Base-by-base conservation (phyloP, 225 moss, liverwort and hornwort genomes). In the Ulota crispa region DNA sequence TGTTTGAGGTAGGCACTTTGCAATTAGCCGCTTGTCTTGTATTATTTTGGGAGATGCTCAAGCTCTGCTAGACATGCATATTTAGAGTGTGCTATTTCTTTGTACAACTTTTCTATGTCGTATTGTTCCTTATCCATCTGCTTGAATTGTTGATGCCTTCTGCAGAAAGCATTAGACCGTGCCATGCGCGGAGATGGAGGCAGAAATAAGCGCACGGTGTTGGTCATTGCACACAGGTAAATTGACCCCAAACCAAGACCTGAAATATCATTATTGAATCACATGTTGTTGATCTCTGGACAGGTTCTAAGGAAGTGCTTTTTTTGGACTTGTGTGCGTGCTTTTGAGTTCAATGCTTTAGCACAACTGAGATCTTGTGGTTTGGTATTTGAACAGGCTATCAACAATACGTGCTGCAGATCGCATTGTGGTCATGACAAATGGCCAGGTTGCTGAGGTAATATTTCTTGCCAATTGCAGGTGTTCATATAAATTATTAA, bases 221-320 rank as follows among this genome's bases (percentile, higher is more conserved):
- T 97, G 82, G 94, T 97, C 32, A 97, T 97, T 84, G 97, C 95
- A n/a, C 97, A 97, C 84, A 95, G 96, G 96, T 96, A 82, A 73
- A 56, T 26, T 68, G n/a, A 68, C 21, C 15, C 2, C 50, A 32
- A 63, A 36, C 63, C 63, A 50, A 45, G 27, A 32, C 63, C 26
- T 55, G 24, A 76, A 13, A 69, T 30, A n/a, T 31, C 34, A 3
- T 50, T 56, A 20, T 15, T 24, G 54, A 70, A 72, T 78, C 24
- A 19, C 27, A 50, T 65, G 80, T 67, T 78, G 20, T 82, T 47
- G 43, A 7, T 54, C 43, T 64, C 32, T 34, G 34, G 14, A 52
- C 53, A 24, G 36, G 42, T 60, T 32, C 37, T 6, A 56, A 23
- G 9, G n/a, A 47, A 20, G 26, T 78, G 13, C 24, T 43, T 53